Percentiles rank a stretch among this genome's conserved stretches.
Conservation (phyloP, 129 eudicot species). For the Lactuca sativa region DNA sequence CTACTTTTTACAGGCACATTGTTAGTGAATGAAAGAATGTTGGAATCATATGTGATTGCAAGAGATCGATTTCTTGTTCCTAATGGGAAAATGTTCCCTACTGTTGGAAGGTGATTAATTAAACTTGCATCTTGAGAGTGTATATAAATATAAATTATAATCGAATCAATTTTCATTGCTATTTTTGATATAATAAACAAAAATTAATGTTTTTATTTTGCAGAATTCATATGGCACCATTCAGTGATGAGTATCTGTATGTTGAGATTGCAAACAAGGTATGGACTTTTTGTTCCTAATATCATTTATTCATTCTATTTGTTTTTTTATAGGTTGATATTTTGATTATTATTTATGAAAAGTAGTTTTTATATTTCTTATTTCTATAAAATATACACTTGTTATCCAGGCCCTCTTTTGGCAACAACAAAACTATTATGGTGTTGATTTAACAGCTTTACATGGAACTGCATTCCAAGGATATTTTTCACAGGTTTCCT, state of each 20-base stretch:
- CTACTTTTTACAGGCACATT: slow-evolving; percentile 64
- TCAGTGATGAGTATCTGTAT: slow-evolving; percentile 78
- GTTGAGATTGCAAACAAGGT: slow-evolving; percentile 94
- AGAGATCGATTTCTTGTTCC: slow-evolving; percentile 94
- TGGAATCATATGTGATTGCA: slow-evolving; percentile 96
- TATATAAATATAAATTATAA: not conserved
- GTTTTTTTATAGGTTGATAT: slow-evolving; percentile 5
- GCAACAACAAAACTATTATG: slow-evolving; percentile 95
- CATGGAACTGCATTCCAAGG: slow-evolving; percentile 90
- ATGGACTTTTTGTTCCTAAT: not conserved
- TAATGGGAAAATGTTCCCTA: slow-evolving; percentile 95
- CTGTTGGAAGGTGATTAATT: slow-evolving; percentile 73
- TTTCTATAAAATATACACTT: not conserved
- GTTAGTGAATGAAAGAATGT: slow-evolving; percentile 90
- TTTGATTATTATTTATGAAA: not conserved
- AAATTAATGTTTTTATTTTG: slow-evolving; percentile 13
- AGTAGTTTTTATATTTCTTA: not conserved
- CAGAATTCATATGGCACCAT: slow-evolving; percentile 99
- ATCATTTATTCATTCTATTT: slow-evolving; percentile 1
- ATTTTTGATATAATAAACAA: too few relatives aligned
- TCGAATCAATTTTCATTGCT: not conserved
- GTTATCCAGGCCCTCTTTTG: slow-evolving; percentile 80
- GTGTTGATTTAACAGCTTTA: slow-evolving; percentile 89
- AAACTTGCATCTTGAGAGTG: not conserved
- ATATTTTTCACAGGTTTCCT: slow-evolving; percentile 86